Base-by-base conservation (phyloP, 352 stramenopile species). In the Paralagenidium karlingii region DNA sequence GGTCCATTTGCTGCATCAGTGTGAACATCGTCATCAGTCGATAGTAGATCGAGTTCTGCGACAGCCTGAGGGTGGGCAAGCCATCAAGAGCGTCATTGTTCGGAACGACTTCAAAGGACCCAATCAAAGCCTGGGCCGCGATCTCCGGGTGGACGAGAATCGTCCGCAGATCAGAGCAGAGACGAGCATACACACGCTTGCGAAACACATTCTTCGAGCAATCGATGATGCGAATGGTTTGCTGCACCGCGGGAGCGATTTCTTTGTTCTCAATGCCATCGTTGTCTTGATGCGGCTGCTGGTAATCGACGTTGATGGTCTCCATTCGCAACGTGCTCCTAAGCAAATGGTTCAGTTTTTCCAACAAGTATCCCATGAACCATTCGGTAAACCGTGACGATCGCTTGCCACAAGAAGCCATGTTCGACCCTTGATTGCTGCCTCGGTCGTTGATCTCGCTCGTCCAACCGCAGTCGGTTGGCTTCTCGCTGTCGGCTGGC, bases 151-250 rank as follows among this genome's bases (percentile, higher is more conserved):
- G 71, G 9, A 89, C 69, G 5, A 89, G 53, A 6, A 89, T 48
- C 3, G 71, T 86, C 6, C 75, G 71, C 24, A 89, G 49, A 49
- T 89, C 75, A 2, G 75, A 86, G 43, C 75, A 89, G n/a, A 89
- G 45, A 25, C 75, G 59, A 2, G 71, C 69, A 38, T 89, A 89
- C 8, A 82, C 63, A 29, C 75, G 70, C 42, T 82, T 78, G 51
- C 82, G 82, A 56, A 84, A 82, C 16, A 83, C 60, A 19, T 65
- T 80, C 11, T 60, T 61, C 8, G 68, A 60, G 37, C 68, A 82
- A 31, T 85, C 70, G 1, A 84, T 62, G 3, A 75, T 61, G 21
- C 75, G 58, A 15, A 79, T 57, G 3, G 62, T 62, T 20, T 68
- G 55, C 13, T 61, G 27, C 21, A 66, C 45, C 20, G 43, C 45